Evolutionary conservation across 2,329 filamentous ascomycete species (phyloP).

Genomic region (Aspergillus hiratsukae): DNA sequence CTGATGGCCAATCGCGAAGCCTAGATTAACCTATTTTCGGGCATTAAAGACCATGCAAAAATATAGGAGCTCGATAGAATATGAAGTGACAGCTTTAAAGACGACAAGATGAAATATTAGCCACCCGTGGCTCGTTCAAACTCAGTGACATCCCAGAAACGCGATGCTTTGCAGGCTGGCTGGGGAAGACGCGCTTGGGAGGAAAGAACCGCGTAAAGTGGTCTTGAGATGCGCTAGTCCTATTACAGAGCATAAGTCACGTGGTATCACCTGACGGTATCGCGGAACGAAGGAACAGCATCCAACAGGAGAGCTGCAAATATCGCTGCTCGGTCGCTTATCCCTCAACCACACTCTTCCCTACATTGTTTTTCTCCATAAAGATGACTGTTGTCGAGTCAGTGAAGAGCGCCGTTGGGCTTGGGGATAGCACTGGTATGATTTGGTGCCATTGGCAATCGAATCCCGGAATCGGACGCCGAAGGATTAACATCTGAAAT

Average conservation of each 20-base stretch:
- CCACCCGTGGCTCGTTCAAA: conserved; percentile 28
- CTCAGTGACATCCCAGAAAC: conserved; percentile 23
- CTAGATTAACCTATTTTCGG: conserved; percentile 5
- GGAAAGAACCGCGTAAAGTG: conserved; percentile 36
- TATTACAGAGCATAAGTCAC: conserved; percentile 10
- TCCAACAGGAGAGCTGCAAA: conserved; percentile 24
- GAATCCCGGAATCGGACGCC: conserved; percentile 4
- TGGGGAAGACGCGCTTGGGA: conserved; percentile 28
- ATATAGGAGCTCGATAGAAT: conserved; percentile 4
- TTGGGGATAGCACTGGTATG: conserved; percentile 38
- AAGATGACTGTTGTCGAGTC: conserved; percentile 47
- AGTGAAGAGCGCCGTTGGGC: conserved; percentile 47
- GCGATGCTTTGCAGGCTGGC: conserved; percentile 21
- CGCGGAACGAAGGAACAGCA: conserved; percentile 25
- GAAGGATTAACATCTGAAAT: conserved; percentile 4
- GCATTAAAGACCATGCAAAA: conserved; percentile 6
- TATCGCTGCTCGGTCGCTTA: conserved; percentile 18
- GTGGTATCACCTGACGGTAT: conserved; percentile 22
- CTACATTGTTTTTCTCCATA: conserved; percentile 10
- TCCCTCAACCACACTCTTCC: conserved; percentile 11
- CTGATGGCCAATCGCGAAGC: conserved; percentile 5
- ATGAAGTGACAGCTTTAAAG: conserved; percentile 12
- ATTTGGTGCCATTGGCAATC: conserved; percentile 21
- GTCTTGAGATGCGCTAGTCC: conserved; percentile 23
- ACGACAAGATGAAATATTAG: conserved; percentile 17